phyloP scores from a whole-genome alignment of 441 rosid genomes.

The Pelargonium myrrhifolium region DNA sequence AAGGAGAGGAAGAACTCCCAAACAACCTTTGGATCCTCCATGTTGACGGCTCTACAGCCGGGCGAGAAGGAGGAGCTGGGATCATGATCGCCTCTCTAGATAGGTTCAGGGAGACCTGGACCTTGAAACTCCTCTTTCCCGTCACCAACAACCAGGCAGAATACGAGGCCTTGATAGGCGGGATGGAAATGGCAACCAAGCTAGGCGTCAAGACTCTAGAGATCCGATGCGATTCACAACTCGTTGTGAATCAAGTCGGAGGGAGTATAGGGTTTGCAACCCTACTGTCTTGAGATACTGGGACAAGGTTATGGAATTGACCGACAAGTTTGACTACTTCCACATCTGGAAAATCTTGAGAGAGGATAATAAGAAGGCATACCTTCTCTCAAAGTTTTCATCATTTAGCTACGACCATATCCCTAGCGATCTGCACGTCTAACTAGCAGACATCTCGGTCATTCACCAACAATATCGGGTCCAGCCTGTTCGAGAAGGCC shows the following conservation, averaged over 20 bases:
- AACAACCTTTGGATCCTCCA: background rate
- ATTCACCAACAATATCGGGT: too few relatives aligned
- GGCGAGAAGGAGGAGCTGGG: background rate
- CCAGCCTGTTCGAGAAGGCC: too few relatives aligned
- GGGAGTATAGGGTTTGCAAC: background rate
- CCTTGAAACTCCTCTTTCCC: background rate
- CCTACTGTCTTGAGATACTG: background rate
- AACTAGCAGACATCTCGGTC: too few relatives aligned
- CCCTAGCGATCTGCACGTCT: too few relatives aligned
- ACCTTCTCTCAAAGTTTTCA: background rate
- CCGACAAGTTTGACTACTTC: background rate
- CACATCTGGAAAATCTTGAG: background rate
- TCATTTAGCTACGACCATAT: background rate
- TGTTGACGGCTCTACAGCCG: background rate
- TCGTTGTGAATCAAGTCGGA: background rate
- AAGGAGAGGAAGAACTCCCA: too few relatives aligned
- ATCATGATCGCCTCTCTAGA: background rate
- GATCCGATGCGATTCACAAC: background rate
- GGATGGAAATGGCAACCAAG: background rate
- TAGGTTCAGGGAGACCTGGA: too few relatives aligned
- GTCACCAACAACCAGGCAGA: slow-evolving; percentile 3
- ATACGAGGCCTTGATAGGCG: background rate
- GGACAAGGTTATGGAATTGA: background rate
- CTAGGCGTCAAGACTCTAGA: background rate
- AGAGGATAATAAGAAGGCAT: background rate